These are phyloP conservation scores for Ceratobasidium theobromae DNA, from an alignment of 1,284 basidiomycete species.

Conservation along the genomic window DNA sequence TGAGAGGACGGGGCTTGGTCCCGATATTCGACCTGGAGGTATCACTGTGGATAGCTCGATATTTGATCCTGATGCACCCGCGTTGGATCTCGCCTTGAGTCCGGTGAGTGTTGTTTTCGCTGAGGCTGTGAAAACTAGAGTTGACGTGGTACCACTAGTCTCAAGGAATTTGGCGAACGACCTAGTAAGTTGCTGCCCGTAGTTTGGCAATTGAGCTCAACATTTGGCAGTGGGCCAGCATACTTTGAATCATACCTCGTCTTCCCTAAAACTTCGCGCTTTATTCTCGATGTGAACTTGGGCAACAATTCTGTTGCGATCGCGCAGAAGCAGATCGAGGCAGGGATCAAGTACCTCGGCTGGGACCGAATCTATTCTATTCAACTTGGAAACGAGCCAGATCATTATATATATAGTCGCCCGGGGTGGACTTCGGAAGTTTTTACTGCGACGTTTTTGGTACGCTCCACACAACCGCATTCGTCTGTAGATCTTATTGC, in stretches of 20 bases:
- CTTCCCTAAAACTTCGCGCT: slow-evolving; percentile 43
- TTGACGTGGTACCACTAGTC: slow-evolving; percentile 36
- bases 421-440: slow-evolving; percentile 42
- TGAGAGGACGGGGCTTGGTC: slow-evolving; percentile 43
- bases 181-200: slow-evolving; percentile 38
- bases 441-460: slow-evolving; percentile 44
- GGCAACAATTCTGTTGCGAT: slow-evolving; percentile 45
- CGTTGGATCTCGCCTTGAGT: slow-evolving; percentile 41
- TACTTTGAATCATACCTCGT: slow-evolving; percentile 42
- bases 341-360: slow-evolving; percentile 42
- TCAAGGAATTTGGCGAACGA: slow-evolving; percentile 44
- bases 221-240: slow-evolving; percentile 41
- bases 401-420: slow-evolving; percentile 44
- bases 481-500: not conserved
- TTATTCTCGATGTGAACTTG: slow-evolving; percentile 44
- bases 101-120: slow-evolving; percentile 36
- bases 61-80: slow-evolving; percentile 41
- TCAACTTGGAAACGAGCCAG: slow-evolving; percentile 46
- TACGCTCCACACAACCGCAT: slow-evolving; percentile 22
- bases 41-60: slow-evolving; percentile 46
- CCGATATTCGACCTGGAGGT: slow-evolving; percentile 44
- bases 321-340: slow-evolving; percentile 42
- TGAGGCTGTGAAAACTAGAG: not conserved
- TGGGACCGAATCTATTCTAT: slow-evolving; percentile 43
- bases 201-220: not conserved